phyloP scores from a whole-genome alignment of 768 basidiomycete species.

The Tephrocybe rancida region DNA sequence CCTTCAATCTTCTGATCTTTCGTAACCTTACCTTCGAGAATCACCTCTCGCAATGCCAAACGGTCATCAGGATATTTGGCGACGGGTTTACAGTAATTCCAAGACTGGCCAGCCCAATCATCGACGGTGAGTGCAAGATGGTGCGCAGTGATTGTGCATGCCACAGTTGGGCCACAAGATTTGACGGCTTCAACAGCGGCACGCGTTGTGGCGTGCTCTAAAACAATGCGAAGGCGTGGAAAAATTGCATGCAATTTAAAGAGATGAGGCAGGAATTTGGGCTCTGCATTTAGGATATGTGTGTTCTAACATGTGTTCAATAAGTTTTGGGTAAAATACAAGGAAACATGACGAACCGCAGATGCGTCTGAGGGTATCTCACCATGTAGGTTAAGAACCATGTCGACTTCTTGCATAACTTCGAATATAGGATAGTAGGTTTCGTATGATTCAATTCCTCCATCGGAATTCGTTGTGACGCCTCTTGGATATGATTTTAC shows the following conservation, averaged over 20 bases:
- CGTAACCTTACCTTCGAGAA: slow-evolving; percentile 62
- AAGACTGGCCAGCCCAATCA: slow-evolving; percentile 94
- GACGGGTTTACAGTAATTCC: slow-evolving; percentile 97
- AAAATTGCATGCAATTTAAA: slow-evolving; percentile 79
- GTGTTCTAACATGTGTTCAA: slow-evolving; percentile 59
- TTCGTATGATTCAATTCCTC: slow-evolving; percentile 95
- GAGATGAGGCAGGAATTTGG: slow-evolving; percentile 86
- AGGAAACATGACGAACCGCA: slow-evolving; percentile 42
- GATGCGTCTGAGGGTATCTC: slow-evolving; percentile 89
- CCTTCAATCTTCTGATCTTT: neutral
- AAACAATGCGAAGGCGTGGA: slow-evolving; percentile 89
- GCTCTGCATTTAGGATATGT: slow-evolving; percentile 93
- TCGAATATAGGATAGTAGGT: slow-evolving; percentile 91
- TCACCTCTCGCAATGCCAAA: slow-evolving; percentile 74
- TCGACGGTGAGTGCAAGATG: slow-evolving; percentile 94
- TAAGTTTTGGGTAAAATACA: neutral
- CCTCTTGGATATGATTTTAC: slow-evolving; percentile 98
- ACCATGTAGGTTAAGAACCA: slow-evolving; percentile 97
- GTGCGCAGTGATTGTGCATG: slow-evolving; percentile 96
- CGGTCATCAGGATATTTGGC: slow-evolving; percentile 96
- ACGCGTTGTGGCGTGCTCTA: slow-evolving; percentile 95
- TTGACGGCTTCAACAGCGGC: slow-evolving; percentile 89
- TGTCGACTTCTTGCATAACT: slow-evolving; percentile 89
- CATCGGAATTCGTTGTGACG: slow-evolving; percentile 96
- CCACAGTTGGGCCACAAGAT: slow-evolving; percentile 78